phyloP scores from a whole-genome alignment of 1,284 basidiomycete genomes.

The Trichosporon sp. region DNA sequence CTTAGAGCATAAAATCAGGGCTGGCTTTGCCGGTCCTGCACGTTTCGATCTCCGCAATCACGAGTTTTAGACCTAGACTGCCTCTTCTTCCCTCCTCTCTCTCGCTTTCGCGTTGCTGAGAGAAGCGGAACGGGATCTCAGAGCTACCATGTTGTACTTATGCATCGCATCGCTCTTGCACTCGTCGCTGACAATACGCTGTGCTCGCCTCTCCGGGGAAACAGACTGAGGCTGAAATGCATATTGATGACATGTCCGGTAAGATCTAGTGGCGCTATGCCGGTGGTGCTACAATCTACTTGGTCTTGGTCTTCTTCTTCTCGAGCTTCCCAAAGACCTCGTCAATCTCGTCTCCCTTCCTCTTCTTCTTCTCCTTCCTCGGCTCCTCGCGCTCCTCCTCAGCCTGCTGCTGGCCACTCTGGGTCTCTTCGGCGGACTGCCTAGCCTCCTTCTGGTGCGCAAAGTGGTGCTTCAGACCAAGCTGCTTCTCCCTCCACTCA shows the following conservation, averaged over 20 bases:
- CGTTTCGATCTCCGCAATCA: not conserved
- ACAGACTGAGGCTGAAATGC: not conserved
- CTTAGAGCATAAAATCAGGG: not conserved
- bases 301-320: constrained; percentile 27
- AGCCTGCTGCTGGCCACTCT: constrained; percentile 1
- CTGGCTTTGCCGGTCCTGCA: not conserved
- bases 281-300: constrained; percentile 3
- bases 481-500: constrained; percentile 67
- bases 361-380: constrained; percentile 5
- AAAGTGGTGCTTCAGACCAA: constrained; percentile 43
- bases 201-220: not conserved
- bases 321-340: constrained; percentile 30
- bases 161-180: constrained; percentile 15
- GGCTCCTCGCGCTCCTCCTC: constrained; percentile 1
- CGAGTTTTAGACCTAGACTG: not conserved
- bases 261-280: constrained; percentile 2
- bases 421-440: constrained; percentile 2
- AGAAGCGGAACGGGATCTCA: constrained; percentile 1
- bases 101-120: not conserved
- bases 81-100: not conserved
- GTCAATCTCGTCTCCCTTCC: constrained; percentile 30
- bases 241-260: not conserved
- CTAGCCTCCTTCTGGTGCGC: constrained; percentile 39
- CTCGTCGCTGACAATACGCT: not conserved
- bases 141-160: constrained; percentile 12